A percentile compares a stretch with the other conserved stretches of the same genome.
These are phyloP conservation scores for Russula griseocarnosa DNA, from an alignment of 768 basidiomycete genomes.

Conservation along the genomic window DNA sequence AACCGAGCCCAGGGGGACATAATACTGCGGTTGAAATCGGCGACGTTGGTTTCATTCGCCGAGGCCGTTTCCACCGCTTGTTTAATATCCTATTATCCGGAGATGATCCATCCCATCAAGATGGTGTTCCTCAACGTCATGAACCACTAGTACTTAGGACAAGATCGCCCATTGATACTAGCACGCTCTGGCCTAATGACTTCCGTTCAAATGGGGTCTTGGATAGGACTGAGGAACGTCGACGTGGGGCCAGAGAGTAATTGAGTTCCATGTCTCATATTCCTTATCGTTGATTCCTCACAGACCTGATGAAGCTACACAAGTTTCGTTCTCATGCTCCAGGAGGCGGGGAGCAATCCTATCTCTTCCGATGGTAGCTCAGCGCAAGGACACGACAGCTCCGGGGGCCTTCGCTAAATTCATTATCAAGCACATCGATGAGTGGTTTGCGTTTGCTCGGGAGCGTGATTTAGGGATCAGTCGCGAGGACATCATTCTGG, in stretches of 20 bases:
- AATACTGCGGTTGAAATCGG: not conserved
- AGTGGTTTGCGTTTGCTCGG: slow-evolving; percentile 1
- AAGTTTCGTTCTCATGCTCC: not conserved
- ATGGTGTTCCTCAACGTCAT: not conserved
- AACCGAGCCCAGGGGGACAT: not conserved
- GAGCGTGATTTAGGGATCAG: not conserved
- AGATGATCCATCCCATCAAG: not conserved
- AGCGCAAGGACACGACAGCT: not conserved
- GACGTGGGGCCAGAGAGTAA: not conserved
- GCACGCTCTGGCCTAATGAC: not conserved
- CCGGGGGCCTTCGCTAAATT: not conserved
- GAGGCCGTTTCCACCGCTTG: slow-evolving; percentile 2
- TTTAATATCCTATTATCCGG: not conserved
- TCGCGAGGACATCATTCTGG: slow-evolving; percentile 6
- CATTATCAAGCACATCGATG: not conserved
- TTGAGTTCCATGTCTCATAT: not conserved
- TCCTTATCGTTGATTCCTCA: not conserved
- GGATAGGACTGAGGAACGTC: not conserved
- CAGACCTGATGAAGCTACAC: not conserved
- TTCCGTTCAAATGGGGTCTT: not conserved
- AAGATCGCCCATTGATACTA: not conserved
- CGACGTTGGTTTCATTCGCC: slow-evolving; percentile 7
- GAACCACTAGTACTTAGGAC: not conserved
- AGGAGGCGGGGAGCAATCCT: not conserved
- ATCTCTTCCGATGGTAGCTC: not conserved